Percentiles rank a stretch among this genome's conserved stretches.
These are phyloP conservation scores for Meyerozyma athensensis DNA, from an alignment of 1,139 yeast species.

Conservation along the genomic window DNA sequence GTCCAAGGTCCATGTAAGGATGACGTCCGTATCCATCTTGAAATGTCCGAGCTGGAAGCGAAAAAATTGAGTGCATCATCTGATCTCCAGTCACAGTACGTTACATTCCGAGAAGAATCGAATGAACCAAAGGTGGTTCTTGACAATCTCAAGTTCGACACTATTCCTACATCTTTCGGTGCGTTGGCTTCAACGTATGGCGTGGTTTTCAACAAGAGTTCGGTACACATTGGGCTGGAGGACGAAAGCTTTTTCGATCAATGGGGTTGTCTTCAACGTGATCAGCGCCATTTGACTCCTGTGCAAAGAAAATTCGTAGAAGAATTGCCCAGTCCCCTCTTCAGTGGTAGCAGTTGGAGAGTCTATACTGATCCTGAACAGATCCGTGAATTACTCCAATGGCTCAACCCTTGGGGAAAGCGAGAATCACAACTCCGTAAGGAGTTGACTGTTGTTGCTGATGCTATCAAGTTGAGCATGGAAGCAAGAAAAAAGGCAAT, in stretches of 20 bases:
- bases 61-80: slow-evolving; percentile 12
- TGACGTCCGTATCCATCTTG: slow-evolving; percentile 46
- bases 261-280: slow-evolving; percentile 38
- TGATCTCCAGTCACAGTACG: slow-evolving; percentile 16
- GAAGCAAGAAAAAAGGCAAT: slow-evolving; percentile 54
- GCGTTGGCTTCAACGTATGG: neutral
- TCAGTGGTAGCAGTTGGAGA: slow-evolving; percentile 60
- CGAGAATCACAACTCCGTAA: slow-evolving; percentile 67
- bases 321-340: slow-evolving; percentile 54
- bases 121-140: slow-evolving; percentile 11
- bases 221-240: neutral
- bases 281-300: slow-evolving; percentile 28
- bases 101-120: slow-evolving; percentile 14
- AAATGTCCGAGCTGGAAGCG: slow-evolving; percentile 9
- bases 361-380: slow-evolving; percentile 62
- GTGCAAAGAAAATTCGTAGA: slow-evolving; percentile 64
- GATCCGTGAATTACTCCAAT: slow-evolving; percentile 49
- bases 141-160: slow-evolving; percentile 12
- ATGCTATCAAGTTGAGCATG: slow-evolving; percentile 53
- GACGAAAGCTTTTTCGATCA: slow-evolving; percentile 29
- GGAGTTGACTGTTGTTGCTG: slow-evolving; percentile 54
- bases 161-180: neutral
- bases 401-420: slow-evolving; percentile 75
- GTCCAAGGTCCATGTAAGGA: slow-evolving; percentile 84
- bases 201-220: neutral